Evolutionary conservation across 768 basidiomycete species (phyloP), one percentile per base, ranked within the genome.

Genomic region (Phanerodontia chrysosporium): DNA sequence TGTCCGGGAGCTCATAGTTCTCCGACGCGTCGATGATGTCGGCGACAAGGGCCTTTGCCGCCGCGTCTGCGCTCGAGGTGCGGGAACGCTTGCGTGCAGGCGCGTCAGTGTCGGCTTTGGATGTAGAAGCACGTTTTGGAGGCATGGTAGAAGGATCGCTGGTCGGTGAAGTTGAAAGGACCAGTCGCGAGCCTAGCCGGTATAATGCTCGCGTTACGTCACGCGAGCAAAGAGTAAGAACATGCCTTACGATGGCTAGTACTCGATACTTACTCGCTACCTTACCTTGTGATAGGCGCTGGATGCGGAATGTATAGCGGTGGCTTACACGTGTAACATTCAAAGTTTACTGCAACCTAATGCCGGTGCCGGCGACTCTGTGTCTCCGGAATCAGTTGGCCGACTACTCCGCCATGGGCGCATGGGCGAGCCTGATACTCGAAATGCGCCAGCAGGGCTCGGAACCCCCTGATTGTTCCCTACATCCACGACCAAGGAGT

Each of bases 1-100:
- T 72, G 21, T 70, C 71, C 18, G 77, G 67, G 35, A 80, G 61
- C 5, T 67, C 64, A 51, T 76, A 79, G 24, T 62, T 65, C n/a
- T 68, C 65, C 29, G 67, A 67, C 44, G 76, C 69, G 9, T 69
- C 70, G 51, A 83, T 72, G 60, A 81, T 73, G 5, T 69, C 67
- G 52, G 73, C 68, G 28, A 79, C 66, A 22, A 74, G 71, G 1
- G 73, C 55, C 48, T 70, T 68, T 8, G 74, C 77, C 46, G 75
- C 73, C 22, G 71, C 67, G 27, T 71, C 65, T 1, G 69, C 63
- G 18, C 64, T 64, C 35, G 58, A 21, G 2, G 24, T 57, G 44
- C 69, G 72, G 25, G 70, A 21, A 61, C 70, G 75, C 44, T 78
- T 78, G 22, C 60, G 42, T 8, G 59, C 27, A 12, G 66, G 42